Conservation (phyloP, 495 filamentous ascomycete species). For the Tricharina praecox region DNA sequence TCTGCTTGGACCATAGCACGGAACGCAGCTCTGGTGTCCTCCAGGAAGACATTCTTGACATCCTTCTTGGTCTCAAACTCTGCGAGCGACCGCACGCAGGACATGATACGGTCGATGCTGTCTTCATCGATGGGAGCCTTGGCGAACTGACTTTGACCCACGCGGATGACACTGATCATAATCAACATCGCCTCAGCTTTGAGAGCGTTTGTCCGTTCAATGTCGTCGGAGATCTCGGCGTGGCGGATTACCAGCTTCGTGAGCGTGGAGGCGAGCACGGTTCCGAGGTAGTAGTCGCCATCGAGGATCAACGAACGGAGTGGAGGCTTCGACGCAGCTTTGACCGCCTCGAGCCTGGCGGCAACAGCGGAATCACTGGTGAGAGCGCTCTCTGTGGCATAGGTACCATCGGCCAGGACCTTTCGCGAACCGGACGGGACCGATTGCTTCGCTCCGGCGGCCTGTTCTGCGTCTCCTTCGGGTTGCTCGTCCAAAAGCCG, state of each 20-base stretch:
- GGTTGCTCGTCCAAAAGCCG: constrained; percentile 65
- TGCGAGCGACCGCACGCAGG: constrained; percentile 78
- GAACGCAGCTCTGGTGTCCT: constrained; percentile 94
- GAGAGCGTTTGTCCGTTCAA: constrained; percentile 77
- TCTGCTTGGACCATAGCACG: constrained; percentile 95
- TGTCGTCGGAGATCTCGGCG: constrained; percentile 77
- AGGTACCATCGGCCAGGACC: constrained; percentile 91
- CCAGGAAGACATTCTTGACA: constrained; percentile 78
- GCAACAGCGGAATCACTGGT: constrained; percentile 80
- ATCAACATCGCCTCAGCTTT: constrained; percentile 97
- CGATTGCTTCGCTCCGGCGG: constrained; percentile 42
- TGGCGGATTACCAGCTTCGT: constrained; percentile 98
- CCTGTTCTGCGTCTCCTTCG: constrained; percentile 47
- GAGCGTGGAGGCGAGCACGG: constrained; percentile 82
- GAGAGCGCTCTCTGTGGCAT: constrained; percentile 89
- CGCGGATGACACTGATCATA: constrained; percentile 96
- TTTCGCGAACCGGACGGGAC: constrained; percentile 71
- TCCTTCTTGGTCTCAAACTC: constrained; percentile 71
- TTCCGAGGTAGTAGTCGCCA: constrained; percentile 92
- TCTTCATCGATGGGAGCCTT: constrained; percentile 97
- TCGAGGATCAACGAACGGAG: constrained; percentile 90
- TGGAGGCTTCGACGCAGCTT: constrained; percentile 91
- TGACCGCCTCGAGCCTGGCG: constrained; percentile 88
- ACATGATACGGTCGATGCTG: constrained; percentile 93
- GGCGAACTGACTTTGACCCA: constrained; percentile 93